Percentiles rank a stretch among this genome's conserved stretches.
Evolutionary conservation across 1,139 yeast genomes (phyloP).

Genomic region (Pichia sp.): DNA sequence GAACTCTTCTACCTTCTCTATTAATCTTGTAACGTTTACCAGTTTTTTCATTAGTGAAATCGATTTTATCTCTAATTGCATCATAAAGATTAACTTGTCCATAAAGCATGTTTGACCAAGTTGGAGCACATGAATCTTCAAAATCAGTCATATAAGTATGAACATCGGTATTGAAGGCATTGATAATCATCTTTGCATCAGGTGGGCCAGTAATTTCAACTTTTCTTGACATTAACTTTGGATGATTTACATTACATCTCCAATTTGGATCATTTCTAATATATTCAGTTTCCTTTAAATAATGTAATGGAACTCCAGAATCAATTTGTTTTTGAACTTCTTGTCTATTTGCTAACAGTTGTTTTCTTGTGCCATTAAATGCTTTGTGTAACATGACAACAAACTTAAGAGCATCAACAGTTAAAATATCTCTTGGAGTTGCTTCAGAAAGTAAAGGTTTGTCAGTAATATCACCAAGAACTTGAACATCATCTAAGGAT

Average conservation of each 20-base stretch:
- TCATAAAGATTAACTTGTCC: slow-evolving; percentile 94
- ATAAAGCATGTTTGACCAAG: slow-evolving; percentile 80
- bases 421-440: slow-evolving; percentile 39
- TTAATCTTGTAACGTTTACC: slow-evolving; percentile 37
- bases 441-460: slow-evolving; percentile 50
- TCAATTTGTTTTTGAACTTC: slow-evolving; percentile 54
- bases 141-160: slow-evolving; percentile 94
- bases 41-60: slow-evolving; percentile 39
- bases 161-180: slow-evolving; percentile 83
- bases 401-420: slow-evolving; percentile 59
- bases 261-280: slow-evolving; percentile 69
- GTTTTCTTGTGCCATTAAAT: slow-evolving; percentile 54
- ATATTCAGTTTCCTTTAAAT: slow-evolving; percentile 56
- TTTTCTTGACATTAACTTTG: slow-evolving; percentile 29
- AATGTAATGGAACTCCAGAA: slow-evolving; percentile 51
- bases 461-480: slow-evolving; percentile 57
- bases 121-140: slow-evolving; percentile 93
- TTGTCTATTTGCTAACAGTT: slow-evolving; percentile 56
- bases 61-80: slow-evolving; percentile 65
- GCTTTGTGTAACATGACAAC: slow-evolving; percentile 68
- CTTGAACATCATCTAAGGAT: slow-evolving; percentile 53
- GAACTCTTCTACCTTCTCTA: slow-evolving; percentile 51
- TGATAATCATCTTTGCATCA: slow-evolving; percentile 88
- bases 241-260: slow-evolving; percentile 70
- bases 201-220: slow-evolving; percentile 86